Evolutionary conservation across 169 alveolate genomes (phyloP).

Genomic region (Fabrea salina): DNA sequence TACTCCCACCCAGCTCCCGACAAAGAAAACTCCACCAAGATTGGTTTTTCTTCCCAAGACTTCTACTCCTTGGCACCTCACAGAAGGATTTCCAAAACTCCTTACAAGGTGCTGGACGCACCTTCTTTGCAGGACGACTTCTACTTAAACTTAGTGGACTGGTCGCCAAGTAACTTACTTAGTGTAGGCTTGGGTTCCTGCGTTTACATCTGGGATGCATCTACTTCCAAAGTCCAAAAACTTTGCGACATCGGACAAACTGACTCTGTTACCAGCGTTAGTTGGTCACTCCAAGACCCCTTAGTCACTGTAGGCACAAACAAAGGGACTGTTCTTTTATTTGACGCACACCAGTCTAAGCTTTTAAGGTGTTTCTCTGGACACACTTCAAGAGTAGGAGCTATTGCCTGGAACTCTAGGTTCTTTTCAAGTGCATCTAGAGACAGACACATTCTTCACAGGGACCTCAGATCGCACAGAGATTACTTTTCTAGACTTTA

Average conservation of each 20-base stretch:
- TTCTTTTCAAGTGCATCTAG: constrained; percentile 87
- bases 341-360: constrained; percentile 56
- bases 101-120: constrained; percentile 82
- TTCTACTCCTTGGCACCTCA: not conserved
- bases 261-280: constrained; percentile 81
- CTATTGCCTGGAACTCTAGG: constrained; percentile 85
- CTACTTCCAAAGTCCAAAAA: constrained; percentile 78
- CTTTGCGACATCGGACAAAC: constrained; percentile 65
- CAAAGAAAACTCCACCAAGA: too few species aligned
- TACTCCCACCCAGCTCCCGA: too few species aligned
- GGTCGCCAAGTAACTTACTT: constrained; percentile 81
- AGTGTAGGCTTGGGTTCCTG: constrained; percentile 88
- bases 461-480: constrained; percentile 81
- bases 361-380: constrained; percentile 67
- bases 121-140: constrained; percentile 91
- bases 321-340: constrained; percentile 82
- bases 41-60: too few species aligned
- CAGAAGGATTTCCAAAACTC: not conserved
- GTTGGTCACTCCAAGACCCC: constrained; percentile 86
- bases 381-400: constrained; percentile 89
- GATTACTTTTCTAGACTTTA: constrained; percentile 53
- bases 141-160: constrained; percentile 86
- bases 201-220: constrained; percentile 91
- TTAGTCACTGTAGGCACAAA: constrained; percentile 85
- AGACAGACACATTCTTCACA: constrained; percentile 81